Evolutionary conservation across 352 stramenopile genomes (phyloP).

Genomic region (Globisporangium lucens): DNA sequence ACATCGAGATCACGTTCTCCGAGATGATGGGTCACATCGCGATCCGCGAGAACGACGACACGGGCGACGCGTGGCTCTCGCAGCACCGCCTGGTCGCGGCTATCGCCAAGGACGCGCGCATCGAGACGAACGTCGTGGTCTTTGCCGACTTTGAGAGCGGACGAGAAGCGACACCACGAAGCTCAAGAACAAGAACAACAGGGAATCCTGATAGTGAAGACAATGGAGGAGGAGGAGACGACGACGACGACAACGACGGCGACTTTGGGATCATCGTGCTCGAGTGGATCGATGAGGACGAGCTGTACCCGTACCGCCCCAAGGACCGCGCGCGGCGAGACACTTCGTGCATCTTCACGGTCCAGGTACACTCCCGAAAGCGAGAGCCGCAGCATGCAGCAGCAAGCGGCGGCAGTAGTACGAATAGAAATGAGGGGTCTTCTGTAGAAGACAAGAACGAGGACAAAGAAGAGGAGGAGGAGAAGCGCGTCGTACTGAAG

Average conservation of each 20-base stretch:
- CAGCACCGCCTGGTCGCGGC: conserved; percentile 40
- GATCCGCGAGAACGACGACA: conserved; percentile 46
- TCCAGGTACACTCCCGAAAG: neutral
- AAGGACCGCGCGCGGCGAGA: conserved; percentile 28
- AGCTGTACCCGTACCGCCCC: conserved; percentile 29
- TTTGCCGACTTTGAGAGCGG: conserved; percentile 27
- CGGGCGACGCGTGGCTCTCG: conserved; percentile 25
- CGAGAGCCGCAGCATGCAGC: neutral
- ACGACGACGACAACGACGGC: neutral
- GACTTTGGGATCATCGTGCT: conserved; percentile 20
- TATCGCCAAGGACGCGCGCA: conserved; percentile 22
- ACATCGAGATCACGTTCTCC: conserved; percentile 50
- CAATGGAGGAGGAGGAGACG: neutral
- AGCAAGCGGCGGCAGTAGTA: neutral
- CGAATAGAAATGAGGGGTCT: too few species aligned
- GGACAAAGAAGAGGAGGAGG: neutral
- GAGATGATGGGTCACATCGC: conserved; percentile 47
- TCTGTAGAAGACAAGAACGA: neutral
- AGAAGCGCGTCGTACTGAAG: conserved; percentile 6
- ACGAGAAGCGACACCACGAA: neutral
- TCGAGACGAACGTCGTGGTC: conserved; percentile 44
- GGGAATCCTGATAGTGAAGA: neutral
- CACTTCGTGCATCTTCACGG: conserved; percentile 10
- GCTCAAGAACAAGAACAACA: neutral
- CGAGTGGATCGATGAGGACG: conserved; percentile 36